Evolutionary conservation across 192 early-diverging fungal genomes (phyloP).

Genomic region (Coemansia sp.): DNA sequence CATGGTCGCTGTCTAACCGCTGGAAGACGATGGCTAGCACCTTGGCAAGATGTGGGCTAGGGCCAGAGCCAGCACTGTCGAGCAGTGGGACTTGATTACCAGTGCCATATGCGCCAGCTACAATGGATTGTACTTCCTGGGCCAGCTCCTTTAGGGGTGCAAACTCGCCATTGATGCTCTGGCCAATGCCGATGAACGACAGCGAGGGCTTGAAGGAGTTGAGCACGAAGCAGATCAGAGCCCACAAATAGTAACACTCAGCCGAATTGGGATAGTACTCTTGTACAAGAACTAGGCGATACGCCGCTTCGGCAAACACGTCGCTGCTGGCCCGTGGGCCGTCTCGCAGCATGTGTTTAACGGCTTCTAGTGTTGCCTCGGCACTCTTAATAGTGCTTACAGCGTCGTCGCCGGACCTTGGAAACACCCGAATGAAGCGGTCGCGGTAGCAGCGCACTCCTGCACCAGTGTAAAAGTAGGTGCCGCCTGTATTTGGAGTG

Average conservation of each 20-base stretch:
- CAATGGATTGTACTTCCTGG: constrained; percentile 25
- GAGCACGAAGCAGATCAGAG: constrained; percentile 49
- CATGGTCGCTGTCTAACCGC: constrained; percentile 43
- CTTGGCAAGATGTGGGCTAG: constrained; percentile 37
- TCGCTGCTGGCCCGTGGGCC: constrained; percentile 22
- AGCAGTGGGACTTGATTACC: constrained; percentile 39
- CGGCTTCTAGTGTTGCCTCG: constrained; percentile 30
- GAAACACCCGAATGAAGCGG: constrained; percentile 31
- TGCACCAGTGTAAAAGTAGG: constrained; percentile 8
- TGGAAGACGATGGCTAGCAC: constrained; percentile 42
- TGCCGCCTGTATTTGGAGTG: no score
- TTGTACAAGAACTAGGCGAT: constrained; percentile 40
- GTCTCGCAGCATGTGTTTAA: constrained; percentile 46
- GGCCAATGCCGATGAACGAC: constrained; percentile 34
- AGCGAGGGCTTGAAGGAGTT: constrained; percentile 39
- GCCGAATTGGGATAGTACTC: constrained; percentile 45
- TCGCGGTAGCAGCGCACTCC: constrained; percentile 45
- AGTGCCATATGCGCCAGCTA: constrained; percentile 26
- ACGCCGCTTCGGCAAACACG: constrained; percentile 37
- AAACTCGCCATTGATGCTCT: constrained; percentile 24
- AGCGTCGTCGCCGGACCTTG: constrained; percentile 23
- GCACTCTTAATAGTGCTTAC: constrained; percentile 14
- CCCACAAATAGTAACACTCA: constrained; percentile 55
- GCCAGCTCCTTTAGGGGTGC: constrained; percentile 41
- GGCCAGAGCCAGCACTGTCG: constrained; percentile 22